Evolutionary conservation across 192 early-diverging fungal genomes (phyloP).

Genomic region (Gorgonomyces haynaldii): DNA sequence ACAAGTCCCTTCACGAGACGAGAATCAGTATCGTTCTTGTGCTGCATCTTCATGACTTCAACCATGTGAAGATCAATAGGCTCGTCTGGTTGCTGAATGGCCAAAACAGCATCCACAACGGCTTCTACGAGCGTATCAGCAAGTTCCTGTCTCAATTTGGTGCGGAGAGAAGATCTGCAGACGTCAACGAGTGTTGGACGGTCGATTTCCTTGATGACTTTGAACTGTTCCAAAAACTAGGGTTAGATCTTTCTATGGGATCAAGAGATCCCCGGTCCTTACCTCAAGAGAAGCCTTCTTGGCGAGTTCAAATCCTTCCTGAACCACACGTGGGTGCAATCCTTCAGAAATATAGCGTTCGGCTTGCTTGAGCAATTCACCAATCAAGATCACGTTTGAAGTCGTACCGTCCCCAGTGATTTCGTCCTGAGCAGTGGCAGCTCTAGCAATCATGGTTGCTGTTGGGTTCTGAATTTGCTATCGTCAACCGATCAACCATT

Average conservation of each 20-base stretch:
- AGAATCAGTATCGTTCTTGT: constrained; percentile 96
- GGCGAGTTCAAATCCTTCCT: constrained; percentile 94
- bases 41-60: constrained; percentile 99
- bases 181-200: constrained; percentile 82
- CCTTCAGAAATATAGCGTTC: constrained; percentile 89
- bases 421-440: constrained; percentile 99
- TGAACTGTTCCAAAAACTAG: constrained; percentile 84
- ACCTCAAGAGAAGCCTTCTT: constrained; percentile 86
- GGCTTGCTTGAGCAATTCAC: constrained; percentile 94
- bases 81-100: constrained; percentile 63
- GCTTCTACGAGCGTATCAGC: constrained; percentile 93
- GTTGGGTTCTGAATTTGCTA: constrained; percentile 99
- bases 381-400: constrained; percentile 90
- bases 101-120: constrained; percentile 89
- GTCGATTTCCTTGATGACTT: constrained; percentile 64
- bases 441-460: constrained; percentile 96
- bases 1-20: constrained; percentile 82
- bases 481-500: constrained; percentile 56
- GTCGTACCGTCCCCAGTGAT: constrained; percentile 98
- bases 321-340: constrained; percentile 87
- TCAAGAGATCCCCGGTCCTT: too few species aligned
- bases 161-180: constrained; percentile 89
- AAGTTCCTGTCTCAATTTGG: constrained; percentile 80
- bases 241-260: too few species aligned
- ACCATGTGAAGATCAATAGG: constrained; percentile 99